Evolutionary conservation across 148 eudicot genomes (phyloP), one percentile per base, ranked within the genome.

Genomic region (Camellia sinensis): DNA sequence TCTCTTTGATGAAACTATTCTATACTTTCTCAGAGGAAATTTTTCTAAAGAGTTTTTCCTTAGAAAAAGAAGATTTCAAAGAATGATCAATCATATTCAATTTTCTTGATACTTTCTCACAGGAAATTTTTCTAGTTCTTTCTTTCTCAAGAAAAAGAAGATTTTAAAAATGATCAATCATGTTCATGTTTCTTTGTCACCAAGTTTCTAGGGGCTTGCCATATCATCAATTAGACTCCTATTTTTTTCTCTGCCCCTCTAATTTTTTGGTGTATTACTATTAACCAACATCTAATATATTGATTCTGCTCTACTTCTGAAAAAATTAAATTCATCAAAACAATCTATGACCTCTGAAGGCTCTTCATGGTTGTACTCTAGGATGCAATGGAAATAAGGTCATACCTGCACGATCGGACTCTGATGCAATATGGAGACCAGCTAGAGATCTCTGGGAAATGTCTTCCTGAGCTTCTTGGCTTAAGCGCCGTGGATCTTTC

Each of bases 341-440:
- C 12, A 3, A 60, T 18, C 64, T 15, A 3, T 60, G 64, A 60
- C 19, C 3, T 60, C 64, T 60, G 0, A 60, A 60, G 21, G 64
- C 10, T 71, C n/a, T 71, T 7, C 10, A 17, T 18, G 29, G 54
- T 6, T 77, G 37, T 14, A 37, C 57, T 76, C 61, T 41, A 86
- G 88, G 90, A 88, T 80, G 90, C 90, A 66, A 67, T 88, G 70
- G 87, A 86, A 76, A 86, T 88, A 57, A 86, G 90, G 80, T 74
- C 87, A 62, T 88, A 88, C 87, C 88, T 88, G 50, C 90, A 86
- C 59, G 88, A 86, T 57, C 85, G 88, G 56, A 70, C 87, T 50
- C 87, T 88, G 82, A 79, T 84, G 83, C 78, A 80, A 79, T 88
- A 88, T 70, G 88, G 81, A 62, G 88, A 86, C 74, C 81, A 44